Base-by-base conservation (phyloP, 1,284 basidiomycete genomes). In the Coniophora puteana region DNA sequence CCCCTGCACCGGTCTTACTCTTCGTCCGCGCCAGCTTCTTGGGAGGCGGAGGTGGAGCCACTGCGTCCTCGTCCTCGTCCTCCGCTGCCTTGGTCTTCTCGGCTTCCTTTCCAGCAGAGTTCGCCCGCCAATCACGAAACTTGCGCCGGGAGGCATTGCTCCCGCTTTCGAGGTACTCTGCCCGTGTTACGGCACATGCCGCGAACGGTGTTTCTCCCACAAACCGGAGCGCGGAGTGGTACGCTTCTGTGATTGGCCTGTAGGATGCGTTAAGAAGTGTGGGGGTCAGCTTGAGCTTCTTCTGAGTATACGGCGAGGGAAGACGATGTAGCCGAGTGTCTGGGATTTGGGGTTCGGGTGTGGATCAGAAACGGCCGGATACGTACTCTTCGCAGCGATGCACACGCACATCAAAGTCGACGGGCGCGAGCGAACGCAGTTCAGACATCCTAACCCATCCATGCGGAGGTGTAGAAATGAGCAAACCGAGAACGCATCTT, bases 161-260 rank as follows among this genome's bases (percentile, higher is more conserved):
- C 25, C 92, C 92, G 47, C 73, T 75, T 63, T 94, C 92, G 40
- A 78, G 68, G 63, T 93, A 95, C 57, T 94, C 90, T 38, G 76
- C 77, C 27, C 85, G 71, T 3, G 89, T 89, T 50, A 93, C 78
- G 11, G 72, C 67, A 38, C 67, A 63, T 32, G 71, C 64, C 2
- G 64, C 46, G 53, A 85, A 80, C 41, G 69, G 67, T 12, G 79
- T 68, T 30, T 68, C 69, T 38, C 62, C 65, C 29, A 80, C 76
- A 49, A 91, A 77, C 8, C 69, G 65, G 41, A 76, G 62, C 0
- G 87, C 88, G 28, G 85, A 76, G 41, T 70, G 67, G 62, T 88
- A 93, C 0, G 80, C 78, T 60, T 84, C 83, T 40, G 76, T 74
- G 48, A 83, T 72, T n/a, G 91, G 82, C 50, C 88, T 91, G 57